Evolutionary conservation across 2,329 filamentous ascomycete genomes (phyloP).

Genomic region (Fusarium verticillioides): DNA sequence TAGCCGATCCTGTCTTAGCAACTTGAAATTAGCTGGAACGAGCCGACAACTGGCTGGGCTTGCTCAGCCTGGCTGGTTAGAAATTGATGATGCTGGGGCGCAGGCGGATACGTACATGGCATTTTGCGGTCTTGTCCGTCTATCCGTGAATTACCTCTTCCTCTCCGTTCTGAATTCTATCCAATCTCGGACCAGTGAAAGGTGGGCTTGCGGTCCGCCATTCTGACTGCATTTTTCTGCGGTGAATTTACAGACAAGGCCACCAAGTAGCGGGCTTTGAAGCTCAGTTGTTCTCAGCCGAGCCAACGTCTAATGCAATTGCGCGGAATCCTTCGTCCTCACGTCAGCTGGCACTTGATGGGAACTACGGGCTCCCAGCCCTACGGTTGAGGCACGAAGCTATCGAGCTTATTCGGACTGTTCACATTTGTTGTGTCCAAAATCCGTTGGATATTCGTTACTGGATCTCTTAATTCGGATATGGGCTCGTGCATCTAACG

Average conservation of each 20-base stretch:
- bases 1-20: conserved; percentile 23
- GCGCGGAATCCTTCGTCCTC: conserved; percentile 13
- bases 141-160: conserved; percentile 6
- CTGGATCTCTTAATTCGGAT: not conserved
- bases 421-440: not conserved
- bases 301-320: conserved; percentile 2
- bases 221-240: conserved; percentile 10
- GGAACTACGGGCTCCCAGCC: conserved; percentile 6
- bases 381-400: not conserved
- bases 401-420: not conserved
- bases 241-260: not conserved
- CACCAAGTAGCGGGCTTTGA: not conserved
- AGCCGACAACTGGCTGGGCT: conserved; percentile 28
- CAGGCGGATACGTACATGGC: conserved; percentile 16
- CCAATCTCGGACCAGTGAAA: not conserved
- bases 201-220: not conserved
- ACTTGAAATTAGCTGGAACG: conserved; percentile 38
- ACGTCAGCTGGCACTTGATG: conserved; percentile 34
- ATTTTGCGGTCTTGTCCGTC: conserved; percentile 13
- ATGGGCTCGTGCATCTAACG: not conserved
- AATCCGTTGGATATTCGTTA: not conserved
- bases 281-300: conserved; percentile 2
- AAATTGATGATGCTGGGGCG: conserved; percentile 33
- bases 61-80: not conserved
- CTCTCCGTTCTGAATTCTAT: conserved; percentile 3